phyloP scores from a whole-genome alignment of 805 yeast genomes.

The Candida adriatica region DNA sequence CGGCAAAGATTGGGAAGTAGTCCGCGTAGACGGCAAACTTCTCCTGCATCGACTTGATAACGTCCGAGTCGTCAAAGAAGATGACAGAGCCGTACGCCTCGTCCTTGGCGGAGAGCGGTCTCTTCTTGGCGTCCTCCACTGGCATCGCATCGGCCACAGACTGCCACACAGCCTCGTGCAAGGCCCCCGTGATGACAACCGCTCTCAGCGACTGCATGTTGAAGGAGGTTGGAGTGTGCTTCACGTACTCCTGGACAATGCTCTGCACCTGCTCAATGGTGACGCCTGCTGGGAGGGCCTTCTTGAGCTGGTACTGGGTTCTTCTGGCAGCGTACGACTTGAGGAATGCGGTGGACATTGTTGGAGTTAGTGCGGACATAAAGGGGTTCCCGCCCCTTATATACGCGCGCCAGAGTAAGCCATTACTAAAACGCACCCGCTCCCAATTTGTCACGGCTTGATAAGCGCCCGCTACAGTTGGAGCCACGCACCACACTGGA shows the following conservation, averaged over 20 bases:
- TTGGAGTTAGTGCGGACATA: too few relatives aligned
- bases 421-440: too few relatives aligned
- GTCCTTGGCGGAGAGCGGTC: conserved; percentile 36
- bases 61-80: conserved; percentile 38
- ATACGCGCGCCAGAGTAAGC: too few relatives aligned
- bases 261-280: conserved; percentile 32
- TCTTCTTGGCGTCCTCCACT: conserved; percentile 31
- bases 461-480: too few relatives aligned
- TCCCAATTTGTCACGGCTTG: too few relatives aligned
- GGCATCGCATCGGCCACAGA: conserved; percentile 32
- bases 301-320: conserved; percentile 39
- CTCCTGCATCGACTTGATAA: conserved; percentile 34
- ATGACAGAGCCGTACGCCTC: conserved; percentile 44
- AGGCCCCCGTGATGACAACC: conserved; percentile 36
- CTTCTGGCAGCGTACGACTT: conserved; percentile 36
- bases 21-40: conserved; percentile 37
- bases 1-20: conserved; percentile 42
- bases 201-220: conserved; percentile 47
- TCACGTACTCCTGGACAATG: conserved; percentile 37
- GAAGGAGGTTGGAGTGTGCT: conserved; percentile 44
- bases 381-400: too few relatives aligned
- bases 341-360: conserved; percentile 23
- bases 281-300: conserved; percentile 36
- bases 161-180: conserved; percentile 41
- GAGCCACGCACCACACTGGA: too few relatives aligned